Percentiles rank a stretch among this genome's conserved stretches.
phyloP scores from a whole-genome alignment of 2,329 filamentous ascomycete species.

The Cladosporium sp. region DNA sequence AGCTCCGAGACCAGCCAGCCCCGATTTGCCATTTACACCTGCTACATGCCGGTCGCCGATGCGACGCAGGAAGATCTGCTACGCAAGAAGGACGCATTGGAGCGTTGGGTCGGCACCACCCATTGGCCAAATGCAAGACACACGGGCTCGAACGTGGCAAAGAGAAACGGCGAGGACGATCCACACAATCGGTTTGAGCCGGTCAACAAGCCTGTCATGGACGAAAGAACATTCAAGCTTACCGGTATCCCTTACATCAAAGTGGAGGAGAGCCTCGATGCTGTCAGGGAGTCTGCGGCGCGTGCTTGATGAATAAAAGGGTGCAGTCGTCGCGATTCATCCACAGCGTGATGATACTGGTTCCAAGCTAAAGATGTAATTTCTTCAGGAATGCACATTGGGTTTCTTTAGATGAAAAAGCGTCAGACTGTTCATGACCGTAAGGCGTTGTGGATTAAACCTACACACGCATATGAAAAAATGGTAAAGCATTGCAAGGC shows the following conservation, averaged over 20 bases:
- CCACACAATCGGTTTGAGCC: slow-evolving; percentile 36
- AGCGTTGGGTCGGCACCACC: slow-evolving; percentile 30
- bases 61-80: slow-evolving; percentile 32
- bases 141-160: slow-evolving; percentile 30
- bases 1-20: slow-evolving; percentile 19
- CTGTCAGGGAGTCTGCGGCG: no score
- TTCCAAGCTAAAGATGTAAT: no score
- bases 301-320: no score
- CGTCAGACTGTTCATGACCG: no score
- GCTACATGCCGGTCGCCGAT: slow-evolving; percentile 35
- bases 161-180: slow-evolving; percentile 29
- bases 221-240: slow-evolving; percentile 42
- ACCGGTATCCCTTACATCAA: slow-evolving; percentile 47
- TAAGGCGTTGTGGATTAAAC: no score
- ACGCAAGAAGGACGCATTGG: slow-evolving; percentile 32
- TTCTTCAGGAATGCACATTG: no score
- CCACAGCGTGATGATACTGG: no score
- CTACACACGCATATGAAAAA: no score
- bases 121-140: slow-evolving; percentile 35
- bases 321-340: no score
- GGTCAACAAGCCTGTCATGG: no score
- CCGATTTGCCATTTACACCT: slow-evolving; percentile 33
- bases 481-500: no score
- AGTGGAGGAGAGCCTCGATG: background rate
- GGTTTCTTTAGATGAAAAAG: no score